Evolutionary conservation across 2,329 filamentous ascomycete species (phyloP), one percentile per base, ranked within the genome.

Genomic region (Thelonectria blattea): DNA sequence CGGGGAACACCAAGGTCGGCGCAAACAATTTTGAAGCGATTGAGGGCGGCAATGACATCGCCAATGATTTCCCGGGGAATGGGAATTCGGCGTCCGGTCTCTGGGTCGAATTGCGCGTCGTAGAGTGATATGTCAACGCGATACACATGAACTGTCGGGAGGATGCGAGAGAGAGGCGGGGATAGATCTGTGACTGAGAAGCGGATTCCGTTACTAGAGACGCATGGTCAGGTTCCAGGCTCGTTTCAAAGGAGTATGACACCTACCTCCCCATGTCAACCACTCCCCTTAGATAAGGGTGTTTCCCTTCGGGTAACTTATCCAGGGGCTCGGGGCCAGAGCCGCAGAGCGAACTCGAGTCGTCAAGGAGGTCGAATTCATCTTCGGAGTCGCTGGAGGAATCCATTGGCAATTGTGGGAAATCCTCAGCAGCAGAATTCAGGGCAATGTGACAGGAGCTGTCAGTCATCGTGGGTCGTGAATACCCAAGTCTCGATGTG

Each of bases 151-250:
- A 78, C 66, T 8, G 75, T 76, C 2, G 88, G 89, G 56, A 91
- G 78, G 51, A 87, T 84, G 27, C 88, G 85, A 11, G 86, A 80
- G 17, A 84, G 85, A 7, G 80, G 79, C 10, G 84, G 53, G 9
- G 72, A 72, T 20, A 74, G 61, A 51, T 74, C 72, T n/a, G 72
- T 71, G 60, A 91, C 88, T 9, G 88, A 90, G 76, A 91, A 89
- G 37, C 89, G 87, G 62, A 91, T 89, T 60, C 89, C 89, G 76
- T 91, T 91, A 75, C 88, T 85, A 24, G 11, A 17, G 20, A 2
- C 58, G 59, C 14, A 65, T 65, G 0, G 63, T 59, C 37, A 65
- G 34, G 5, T 60, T 41, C 30, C 9, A 14, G 18, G 4, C 37
- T 17, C 24, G 14, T 18, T 12, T 24, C 3, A 12, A 51, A 51